A percentile compares a stretch with the other conserved stretches of the same genome.
Conservation (phyloP, 2,329 filamentous ascomycete genomes). For the Cryphonectria parasitica region DNA sequence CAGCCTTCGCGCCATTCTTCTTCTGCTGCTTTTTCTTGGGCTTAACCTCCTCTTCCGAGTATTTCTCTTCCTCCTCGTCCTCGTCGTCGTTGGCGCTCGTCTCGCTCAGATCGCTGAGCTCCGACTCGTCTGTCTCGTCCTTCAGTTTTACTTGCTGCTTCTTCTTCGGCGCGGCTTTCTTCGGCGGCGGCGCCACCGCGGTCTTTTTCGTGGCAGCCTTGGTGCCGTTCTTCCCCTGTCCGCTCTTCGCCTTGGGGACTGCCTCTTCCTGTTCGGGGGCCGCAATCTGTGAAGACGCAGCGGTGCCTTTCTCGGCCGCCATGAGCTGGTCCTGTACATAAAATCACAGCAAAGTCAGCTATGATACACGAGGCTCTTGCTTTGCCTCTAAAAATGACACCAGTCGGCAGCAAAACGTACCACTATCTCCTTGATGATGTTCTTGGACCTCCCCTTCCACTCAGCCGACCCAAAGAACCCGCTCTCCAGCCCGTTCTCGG, state of each 20-base stretch:
- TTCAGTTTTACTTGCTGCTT: constrained; percentile 33
- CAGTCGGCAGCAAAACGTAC: constrained; percentile 45
- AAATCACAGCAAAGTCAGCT: constrained; percentile 7
- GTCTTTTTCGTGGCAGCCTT: constrained; percentile 33
- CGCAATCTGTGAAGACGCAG: constrained; percentile 16
- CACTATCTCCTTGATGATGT: constrained; percentile 57
- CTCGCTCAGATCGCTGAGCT: constrained; percentile 27
- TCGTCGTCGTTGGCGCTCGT: constrained; percentile 33
- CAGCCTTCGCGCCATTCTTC: constrained; percentile 23
- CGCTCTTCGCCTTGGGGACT: constrained; percentile 30
- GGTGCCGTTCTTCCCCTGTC: constrained; percentile 35
- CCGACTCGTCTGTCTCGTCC: constrained; percentile 32
- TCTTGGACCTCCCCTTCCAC: constrained; percentile 65
- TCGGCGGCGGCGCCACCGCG: constrained; percentile 32
- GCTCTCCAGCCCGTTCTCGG: constrained; percentile 51
- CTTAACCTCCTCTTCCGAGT: constrained; percentile 38
- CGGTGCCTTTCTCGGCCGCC: constrained; percentile 9
- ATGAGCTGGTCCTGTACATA: constrained; percentile 24
- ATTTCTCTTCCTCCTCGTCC: constrained; percentile 32
- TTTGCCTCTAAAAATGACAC: background rate
- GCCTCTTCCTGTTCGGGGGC: constrained; percentile 30
- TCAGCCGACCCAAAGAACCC: constrained; percentile 53
- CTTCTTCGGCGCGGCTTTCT: constrained; percentile 31
- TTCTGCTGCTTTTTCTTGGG: constrained; percentile 29
- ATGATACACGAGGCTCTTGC: background rate